phyloP scores from a whole-genome alignment of 2,329 filamentous ascomycete genomes.

The Exophiala dermatitidis region DNA sequence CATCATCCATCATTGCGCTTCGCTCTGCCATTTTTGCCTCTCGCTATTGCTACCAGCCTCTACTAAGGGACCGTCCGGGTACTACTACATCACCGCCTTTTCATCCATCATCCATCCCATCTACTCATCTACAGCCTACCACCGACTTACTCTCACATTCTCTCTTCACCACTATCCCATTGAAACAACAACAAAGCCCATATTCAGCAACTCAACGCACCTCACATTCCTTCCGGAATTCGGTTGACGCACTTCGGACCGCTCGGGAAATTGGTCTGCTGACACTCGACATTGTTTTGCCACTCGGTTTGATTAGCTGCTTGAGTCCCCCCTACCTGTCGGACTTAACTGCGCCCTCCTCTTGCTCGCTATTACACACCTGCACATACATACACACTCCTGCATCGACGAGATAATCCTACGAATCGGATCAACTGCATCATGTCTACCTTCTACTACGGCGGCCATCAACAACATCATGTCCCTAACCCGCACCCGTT shows the following conservation, averaged over 20 bases:
- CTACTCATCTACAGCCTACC: background rate
- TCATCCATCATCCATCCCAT: background rate
- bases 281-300: constrained; percentile 20
- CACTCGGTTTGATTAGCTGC: constrained; percentile 21
- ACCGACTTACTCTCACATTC: background rate
- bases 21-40: background rate
- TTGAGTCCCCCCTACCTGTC: background rate
- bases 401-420: constrained; percentile 1
- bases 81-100: background rate
- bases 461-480: constrained; percentile 41
- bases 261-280: constrained; percentile 11
- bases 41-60: background rate
- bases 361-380: background rate
- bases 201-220: background rate
- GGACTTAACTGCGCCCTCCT: constrained; percentile 6
- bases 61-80: background rate
- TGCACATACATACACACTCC: constrained; percentile 1
- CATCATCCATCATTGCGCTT: no score
- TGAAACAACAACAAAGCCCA: background rate
- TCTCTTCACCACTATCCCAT: background rate
- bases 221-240: background rate
- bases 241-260: background rate
- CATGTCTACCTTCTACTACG: constrained; percentile 45
- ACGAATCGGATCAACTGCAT: constrained; percentile 24
- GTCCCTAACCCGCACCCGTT: constrained; percentile 45